Base-by-base conservation (phyloP, 768 basidiomycete species). In the Lactarius pseudohatsudake region DNA sequence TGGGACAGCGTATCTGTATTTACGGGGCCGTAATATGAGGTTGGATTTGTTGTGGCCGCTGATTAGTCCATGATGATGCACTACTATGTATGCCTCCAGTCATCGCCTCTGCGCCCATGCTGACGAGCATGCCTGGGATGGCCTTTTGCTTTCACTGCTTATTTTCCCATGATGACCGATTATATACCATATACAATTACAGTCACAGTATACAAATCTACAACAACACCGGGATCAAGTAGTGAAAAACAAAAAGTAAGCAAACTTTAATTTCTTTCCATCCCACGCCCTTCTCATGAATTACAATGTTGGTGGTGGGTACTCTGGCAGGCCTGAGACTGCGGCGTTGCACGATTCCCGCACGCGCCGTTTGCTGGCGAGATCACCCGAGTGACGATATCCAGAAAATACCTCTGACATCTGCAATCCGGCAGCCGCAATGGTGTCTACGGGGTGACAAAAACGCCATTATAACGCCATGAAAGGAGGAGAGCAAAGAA, bases 321-420 rank as follows among this genome's bases (percentile, higher is more conserved):
- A 93, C 66, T 89, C 88, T 2, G 91, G 91, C n/a, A 92, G 76
- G 50, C 81, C 81, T 47, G 80, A 80, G 56, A 93, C 74, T 7
- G 91, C 88, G 15, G 90, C 89, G 72, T 93, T 93, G 59, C 86
- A 87, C 3, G 88, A 85, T 74, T 93, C 90, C 38, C 89, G 84
- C 11, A 93, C 91, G 28, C 90, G 85, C 26, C 80, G 80, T 74
- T 91, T 92, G 72, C 89, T 88, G 7, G 88, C 84, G 32, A 79
- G 62, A 74, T 93, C 91, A 2, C 81, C 80, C 8, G 91, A 92
- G 57, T 90, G 89, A 34, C 90, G 84, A 72, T 93, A 93, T 9
- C 87, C 87, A 22, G 79, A 70, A 70, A 84, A 86, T 22, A 90
- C 89, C 72, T 93, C 91, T 69, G 84, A 82, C 78, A 93, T 85